Evolutionary conservation across 1,284 basidiomycete species (phyloP), one percentile per base, ranked within the genome.

Genomic region (Apiotrichum gamsii): DNA sequence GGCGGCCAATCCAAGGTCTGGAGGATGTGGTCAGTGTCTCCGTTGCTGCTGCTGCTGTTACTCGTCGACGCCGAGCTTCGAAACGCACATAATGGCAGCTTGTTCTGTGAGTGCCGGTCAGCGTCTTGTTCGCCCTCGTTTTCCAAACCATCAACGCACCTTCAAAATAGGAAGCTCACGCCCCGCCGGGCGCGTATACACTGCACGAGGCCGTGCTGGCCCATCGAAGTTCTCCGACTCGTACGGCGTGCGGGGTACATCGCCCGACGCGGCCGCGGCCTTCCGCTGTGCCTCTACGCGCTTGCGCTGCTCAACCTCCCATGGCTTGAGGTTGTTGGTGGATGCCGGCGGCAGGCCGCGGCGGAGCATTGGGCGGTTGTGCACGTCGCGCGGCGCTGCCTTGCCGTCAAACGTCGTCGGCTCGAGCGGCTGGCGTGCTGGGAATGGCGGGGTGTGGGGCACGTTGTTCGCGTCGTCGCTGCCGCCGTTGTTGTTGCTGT

Each of bases 1-100:
- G 5, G 59, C 31, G 11, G 60, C 67, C 3, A 71, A 45, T 1
- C 56, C 58, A 23, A 69, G 42, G 46, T 61, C 69, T 72, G 20
- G 3, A 16, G 18, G 39, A 39, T 39, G 47, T 30, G 21, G 46
- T 39, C 32, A 36, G 31, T 18, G 14, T n/a, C 25, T 11, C 25
- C 4, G 20, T n/a, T 35, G 40, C 40, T n/a, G 28, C 16, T 34
- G 45, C 28, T 39, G 44, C 35, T 50, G 14, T 28, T n/a, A n/a
- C n/a, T n/a, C n/a, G n/a, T n/a, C n/a, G n/a, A n/a, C n/a, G n/a
- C n/a, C n/a, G n/a, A n/a, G n/a, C n/a, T n/a, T n/a, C n/a, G 25
- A 28, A 14, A 38, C 66, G 47, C 33, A 70, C 66, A 63, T 20
- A 63, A 53, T 23, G 61, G 61, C 33, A 56, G 34, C 40, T 57